Evolutionary conservation across 805 yeast genomes (phyloP), one percentile per base, ranked within the genome.

Genomic region (Metschnikowia reukaufii): DNA sequence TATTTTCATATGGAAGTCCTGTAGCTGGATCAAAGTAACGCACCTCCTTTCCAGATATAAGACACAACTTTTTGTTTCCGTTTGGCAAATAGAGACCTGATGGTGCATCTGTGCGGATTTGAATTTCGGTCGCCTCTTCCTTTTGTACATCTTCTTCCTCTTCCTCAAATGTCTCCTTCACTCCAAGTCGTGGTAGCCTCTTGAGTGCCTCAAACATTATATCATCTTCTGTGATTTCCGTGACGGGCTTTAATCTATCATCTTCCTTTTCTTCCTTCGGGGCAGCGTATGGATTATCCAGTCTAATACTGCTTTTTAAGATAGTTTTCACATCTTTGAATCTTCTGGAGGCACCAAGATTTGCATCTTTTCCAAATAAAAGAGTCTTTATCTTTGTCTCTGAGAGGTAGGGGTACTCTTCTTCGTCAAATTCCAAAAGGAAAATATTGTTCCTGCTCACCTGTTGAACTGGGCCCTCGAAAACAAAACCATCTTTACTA

Each of bases 1-100:
- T 86, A 52, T 84, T 84, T 41, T 84, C 77, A 66, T 94, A 94
- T 1, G 96, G 95, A 43, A 94, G 79, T 31, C 96, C 96, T 23
- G 86, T 82, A 31, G 80, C 76, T 0, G 98, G 98, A 70, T 92
- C 98, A 53, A 86, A 83, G 65, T 88, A 92, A 59, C 81, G 78
- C 15, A 94, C 96, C 39, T 82, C 83, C 41, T 77, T 77, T 2
- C 96, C 96, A 2, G 89, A 82, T 36, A 91, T 82, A 20, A 84
- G 70, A 74, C 96, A 86, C 57, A 75, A 66, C 65, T 81, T 78
- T 64, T 81, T 83, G 42, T 75, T 74, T 23, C 87, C 89, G 63
- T 75, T 87, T 34, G 89, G 85, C 47, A 85, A 68, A 52, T 83
- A 78, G 25, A 85, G 81, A 15, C 92, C 92, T 3, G 82, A 72